Base-by-base conservation (phyloP, 148 eudicot species). In the Heliamphora exappendiculata region DNA sequence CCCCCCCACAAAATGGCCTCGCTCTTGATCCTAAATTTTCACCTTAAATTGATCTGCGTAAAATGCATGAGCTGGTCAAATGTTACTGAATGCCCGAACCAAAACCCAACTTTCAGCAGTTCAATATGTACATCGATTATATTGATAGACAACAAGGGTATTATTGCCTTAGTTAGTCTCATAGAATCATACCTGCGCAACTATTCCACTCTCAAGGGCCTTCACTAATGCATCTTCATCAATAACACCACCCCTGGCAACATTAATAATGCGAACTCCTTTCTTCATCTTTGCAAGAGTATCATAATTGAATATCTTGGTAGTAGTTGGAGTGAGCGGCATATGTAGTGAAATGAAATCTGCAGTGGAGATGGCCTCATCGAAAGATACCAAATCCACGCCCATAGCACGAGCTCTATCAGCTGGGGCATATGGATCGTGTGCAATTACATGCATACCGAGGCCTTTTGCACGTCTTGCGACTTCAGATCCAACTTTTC, bases 381-480 rank as follows among this genome's bases (percentile, higher is more conserved):
- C 95, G 70, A 94, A 94, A 3, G 97, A 84, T 3, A 94, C 93
- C 71, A 91, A 80, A n/a, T 94, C 97, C 29, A 94, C 97, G 28
- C 97, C 97, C 24, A 82, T 74, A 20, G 98, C 98, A 50, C 90
- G 91, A 1, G 98, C 98, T 84, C 93, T 83, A 74, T 94, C 98
- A 3, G 90, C 97, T 12, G 97, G 94, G 19, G 98, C 94, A 77
- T 94, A 94, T 5, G 98, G 98, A 63, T 94, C 98, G 31, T 94
- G 97, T 0, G 98, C 90, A 50, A 94, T 85, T 14, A 94, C 93
- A 54, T 83, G 84, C 97, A 94, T 94, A 11, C 98, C 98, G 17
- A 94, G 91, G 16, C 98, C 98, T 80, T 94, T 94, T 1, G 97
- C 97, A 55, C 98, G 82, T 68, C 98, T 84, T 41, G 98, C 98